These are phyloP conservation scores for Marchantia paleacea DNA, from an alignment of 225 moss, liverwort and hornwort genomes.

Conservation along the genomic window DNA sequence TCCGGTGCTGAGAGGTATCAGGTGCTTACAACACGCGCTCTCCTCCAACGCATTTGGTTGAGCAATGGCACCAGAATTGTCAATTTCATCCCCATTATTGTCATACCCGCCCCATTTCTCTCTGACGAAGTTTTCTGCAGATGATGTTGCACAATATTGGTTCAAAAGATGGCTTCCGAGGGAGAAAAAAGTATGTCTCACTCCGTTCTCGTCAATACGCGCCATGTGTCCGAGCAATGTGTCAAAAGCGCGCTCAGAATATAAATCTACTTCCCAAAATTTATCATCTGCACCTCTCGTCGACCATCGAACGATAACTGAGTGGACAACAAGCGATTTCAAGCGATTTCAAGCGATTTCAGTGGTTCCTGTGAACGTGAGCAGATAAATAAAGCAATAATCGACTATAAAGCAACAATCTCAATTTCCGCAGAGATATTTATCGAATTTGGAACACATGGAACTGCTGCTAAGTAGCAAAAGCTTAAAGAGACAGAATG, in stretches of 20 bases:
- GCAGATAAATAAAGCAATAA: not conserved
- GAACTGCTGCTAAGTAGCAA: not conserved
- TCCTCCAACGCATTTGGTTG: not conserved
- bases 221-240: not conserved
- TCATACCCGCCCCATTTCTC: constrained; percentile 10
- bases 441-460: not conserved
- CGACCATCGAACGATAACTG: too few species aligned
- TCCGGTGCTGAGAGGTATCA: constrained; percentile 1
- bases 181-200: constrained; percentile 1
- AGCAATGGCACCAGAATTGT: not conserved
- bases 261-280: not conserved
- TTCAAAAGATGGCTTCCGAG: not conserved
- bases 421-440: not conserved
- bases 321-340: too few species aligned
- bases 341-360: too few species aligned
- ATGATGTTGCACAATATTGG: not conserved
- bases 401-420: not conserved
- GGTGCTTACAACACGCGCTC: constrained; percentile 22
- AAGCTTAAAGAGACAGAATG: not conserved
- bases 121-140: constrained; percentile 7
- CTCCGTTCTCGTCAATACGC: not conserved
- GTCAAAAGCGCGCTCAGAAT: not conserved
- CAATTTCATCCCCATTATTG: not conserved
- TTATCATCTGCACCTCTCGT: not conserved
- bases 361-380: not conserved